Base-by-base conservation (phyloP, 495 filamentous ascomycete genomes). In the Chaetomium tenue region DNA sequence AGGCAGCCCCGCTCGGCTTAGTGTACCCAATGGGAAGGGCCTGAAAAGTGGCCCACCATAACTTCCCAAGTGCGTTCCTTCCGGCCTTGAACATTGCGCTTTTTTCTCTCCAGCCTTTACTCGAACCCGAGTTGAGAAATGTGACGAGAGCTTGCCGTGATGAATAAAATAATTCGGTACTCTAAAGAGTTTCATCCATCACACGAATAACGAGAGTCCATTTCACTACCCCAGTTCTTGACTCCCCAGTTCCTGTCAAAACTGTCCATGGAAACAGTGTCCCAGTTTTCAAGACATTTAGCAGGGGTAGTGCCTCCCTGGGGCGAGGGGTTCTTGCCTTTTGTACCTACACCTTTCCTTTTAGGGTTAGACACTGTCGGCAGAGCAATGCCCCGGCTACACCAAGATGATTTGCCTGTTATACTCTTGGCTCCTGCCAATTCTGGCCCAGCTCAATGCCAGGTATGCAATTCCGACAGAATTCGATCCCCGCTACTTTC, bases 401-500 rank as follows among this genome's bases (percentile, higher is more conserved):
- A 23, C 8, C n/a, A 22, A 25, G 30, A 46, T 47, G 50, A 48
- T 58, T 62, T 58, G 59, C 47, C 48, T 12, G n/a, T 9, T 26
- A 20, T 30, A 26, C 20, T 39, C 20, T 44, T 61, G 53, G 64
- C 59, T 58, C 59, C 60, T 66, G 53, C 64, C 58, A 18, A 30
- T 67, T 71, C 46, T 51, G 67, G 60, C 20, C 62, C 50, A 44
- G 48, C 62, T 55, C 44, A 61, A 60, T 37, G 55, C 37, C 47
- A 66, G 33, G 61, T 56, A 72, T 72, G 70, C 70, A 65, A 72
- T 72, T 73, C 65, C 65, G 63, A 66, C 51, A 68, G 39, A 73
- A 70, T 72, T 69, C 68, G 66, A 71, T 73, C 61, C 64, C 57
- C 65, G 62, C 67, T 61, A 51, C 37, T 40, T 58, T 63, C 39